phyloP scores from a whole-genome alignment of 2,329 filamentous ascomycete genomes.

The Stachybotrys chartarum region DNA sequence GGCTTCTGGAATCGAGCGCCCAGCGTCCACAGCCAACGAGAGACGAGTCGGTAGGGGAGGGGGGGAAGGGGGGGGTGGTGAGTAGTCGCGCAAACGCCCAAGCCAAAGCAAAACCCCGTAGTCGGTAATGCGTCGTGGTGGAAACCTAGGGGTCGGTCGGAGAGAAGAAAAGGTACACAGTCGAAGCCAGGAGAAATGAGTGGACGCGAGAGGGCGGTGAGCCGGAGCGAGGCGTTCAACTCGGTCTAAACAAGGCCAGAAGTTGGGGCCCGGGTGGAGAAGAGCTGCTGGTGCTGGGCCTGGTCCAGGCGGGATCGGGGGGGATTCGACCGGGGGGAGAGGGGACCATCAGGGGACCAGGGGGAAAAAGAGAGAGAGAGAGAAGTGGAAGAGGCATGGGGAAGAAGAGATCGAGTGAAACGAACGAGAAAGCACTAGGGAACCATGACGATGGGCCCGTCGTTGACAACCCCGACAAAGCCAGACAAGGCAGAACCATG shows the following conservation, averaged over 20 bases:
- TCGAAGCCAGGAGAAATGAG: not conserved
- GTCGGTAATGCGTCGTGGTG: not conserved
- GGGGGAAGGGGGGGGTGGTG: not conserved
- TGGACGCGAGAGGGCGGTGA: conserved; percentile 1
- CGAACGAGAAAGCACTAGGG: not conserved
- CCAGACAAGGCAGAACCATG: too few species aligned
- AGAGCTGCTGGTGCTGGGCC: too few species aligned
- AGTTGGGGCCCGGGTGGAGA: too few species aligned
- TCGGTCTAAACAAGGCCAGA: not conserved
- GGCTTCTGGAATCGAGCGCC: not conserved
- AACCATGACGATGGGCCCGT: not conserved
- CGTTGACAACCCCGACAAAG: too few species aligned
- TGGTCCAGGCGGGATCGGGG: too few species aligned
- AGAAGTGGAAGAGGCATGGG: not conserved
- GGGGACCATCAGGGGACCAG: not conserved
- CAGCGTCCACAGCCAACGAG: too few species aligned
- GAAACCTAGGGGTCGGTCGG: not conserved
- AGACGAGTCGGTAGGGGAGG: not conserved
- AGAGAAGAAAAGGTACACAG: not conserved
- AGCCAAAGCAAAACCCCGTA: not conserved
- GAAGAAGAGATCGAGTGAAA: not conserved
- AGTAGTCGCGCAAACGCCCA: not conserved
- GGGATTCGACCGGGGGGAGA: not conserved
- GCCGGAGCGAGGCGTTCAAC: not conserved
- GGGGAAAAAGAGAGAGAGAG: not conserved